phyloP scores from a whole-genome alignment of 2,329 filamentous ascomycete genomes.

The Calonectria pteridis region DNA sequence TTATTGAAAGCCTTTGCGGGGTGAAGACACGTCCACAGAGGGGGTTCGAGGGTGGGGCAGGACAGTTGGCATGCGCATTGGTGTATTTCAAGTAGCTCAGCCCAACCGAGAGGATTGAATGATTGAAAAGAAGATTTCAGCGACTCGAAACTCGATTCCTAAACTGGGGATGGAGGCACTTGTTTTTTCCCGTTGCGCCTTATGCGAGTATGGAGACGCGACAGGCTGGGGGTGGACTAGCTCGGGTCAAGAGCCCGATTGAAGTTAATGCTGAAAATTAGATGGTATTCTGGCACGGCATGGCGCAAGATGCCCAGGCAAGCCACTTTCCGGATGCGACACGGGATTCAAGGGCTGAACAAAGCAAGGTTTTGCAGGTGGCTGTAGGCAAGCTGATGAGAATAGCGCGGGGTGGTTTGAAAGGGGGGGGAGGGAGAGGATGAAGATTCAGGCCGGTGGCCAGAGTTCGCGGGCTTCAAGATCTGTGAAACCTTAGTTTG shows the following conservation, averaged over 20 bases:
- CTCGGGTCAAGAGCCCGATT: neutral
- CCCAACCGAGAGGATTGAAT: constrained; percentile 17
- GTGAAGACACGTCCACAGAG: constrained; percentile 3
- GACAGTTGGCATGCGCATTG: constrained; percentile 19
- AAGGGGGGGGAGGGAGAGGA: neutral
- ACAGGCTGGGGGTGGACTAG: neutral
- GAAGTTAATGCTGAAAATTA: constrained; percentile 8
- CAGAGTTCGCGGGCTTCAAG: constrained; percentile 3
- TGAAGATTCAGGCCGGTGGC: neutral
- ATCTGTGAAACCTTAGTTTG: neutral
- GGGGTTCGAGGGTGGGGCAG: neutral
- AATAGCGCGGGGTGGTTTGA: neutral
- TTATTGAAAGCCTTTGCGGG: constrained; percentile 10
- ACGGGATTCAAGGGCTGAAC: neutral
- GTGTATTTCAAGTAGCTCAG: constrained; percentile 21
- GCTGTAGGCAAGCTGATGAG: neutral
- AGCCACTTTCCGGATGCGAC: constrained; percentile 12
- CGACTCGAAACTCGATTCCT: neutral
- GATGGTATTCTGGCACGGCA: neutral
- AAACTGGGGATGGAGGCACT: neutral
- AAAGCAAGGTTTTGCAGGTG: constrained; percentile 9
- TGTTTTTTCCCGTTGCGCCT: constrained; percentile 1
- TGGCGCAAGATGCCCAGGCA: neutral
- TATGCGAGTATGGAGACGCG: neutral
- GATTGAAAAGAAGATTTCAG: constrained; percentile 16